phyloP scores from a whole-genome alignment of 495 filamentous ascomycete species.

The Cercophora sp. region DNA sequence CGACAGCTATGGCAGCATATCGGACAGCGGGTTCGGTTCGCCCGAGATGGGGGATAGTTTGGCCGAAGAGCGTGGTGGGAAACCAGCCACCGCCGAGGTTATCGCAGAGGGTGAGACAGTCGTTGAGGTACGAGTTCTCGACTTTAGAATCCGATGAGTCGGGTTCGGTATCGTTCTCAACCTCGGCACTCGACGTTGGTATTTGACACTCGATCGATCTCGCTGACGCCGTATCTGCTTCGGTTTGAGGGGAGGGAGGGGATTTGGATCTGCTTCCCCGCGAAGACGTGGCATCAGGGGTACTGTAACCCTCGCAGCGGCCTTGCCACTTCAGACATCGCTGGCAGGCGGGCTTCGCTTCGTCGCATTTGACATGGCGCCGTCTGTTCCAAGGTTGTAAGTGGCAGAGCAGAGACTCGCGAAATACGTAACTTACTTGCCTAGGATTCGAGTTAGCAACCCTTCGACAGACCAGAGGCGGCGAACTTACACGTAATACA shows the following conservation, averaged over 20 bases:
- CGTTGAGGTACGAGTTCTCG: constrained; percentile 22
- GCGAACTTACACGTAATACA: constrained; percentile 46
- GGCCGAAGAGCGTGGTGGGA: constrained; percentile 15
- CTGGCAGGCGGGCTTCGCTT: constrained; percentile 44
- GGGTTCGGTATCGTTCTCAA: neutral
- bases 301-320: constrained; percentile 28
- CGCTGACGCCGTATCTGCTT: neutral
- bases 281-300: neutral
- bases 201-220: neutral
- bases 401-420: neutral
- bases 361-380: constrained; percentile 56
- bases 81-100: constrained; percentile 24
- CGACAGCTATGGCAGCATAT: constrained; percentile 27
- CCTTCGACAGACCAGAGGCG: neutral
- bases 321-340: constrained; percentile 29
- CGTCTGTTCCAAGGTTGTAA: constrained; percentile 16
- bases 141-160: constrained; percentile 5
- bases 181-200: neutral
- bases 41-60: constrained; percentile 22
- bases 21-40: constrained; percentile 16
- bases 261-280: constrained; percentile 5
- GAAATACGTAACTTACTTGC: constrained; percentile 20
- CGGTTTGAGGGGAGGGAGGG: constrained; percentile 2
- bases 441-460: constrained; percentile 5
- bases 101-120: constrained; percentile 14